Evolutionary conservation across 805 yeast genomes (phyloP).

Genomic region (Saccharomyces eubayanus): DNA sequence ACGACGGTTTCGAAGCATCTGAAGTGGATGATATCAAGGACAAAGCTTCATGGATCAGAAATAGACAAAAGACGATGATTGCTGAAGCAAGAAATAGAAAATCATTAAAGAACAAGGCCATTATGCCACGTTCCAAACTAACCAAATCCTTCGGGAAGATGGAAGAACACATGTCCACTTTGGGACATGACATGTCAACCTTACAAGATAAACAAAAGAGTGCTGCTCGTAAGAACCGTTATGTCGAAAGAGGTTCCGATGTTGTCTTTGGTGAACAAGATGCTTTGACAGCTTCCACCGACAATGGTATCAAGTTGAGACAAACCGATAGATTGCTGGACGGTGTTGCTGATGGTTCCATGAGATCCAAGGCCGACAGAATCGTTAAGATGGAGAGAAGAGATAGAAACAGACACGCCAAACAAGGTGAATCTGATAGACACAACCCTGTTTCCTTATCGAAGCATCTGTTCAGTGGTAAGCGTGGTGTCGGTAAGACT

Average conservation of each 20-base stretch:
- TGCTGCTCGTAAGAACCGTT: slow-evolving; percentile 33
- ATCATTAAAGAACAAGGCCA: slow-evolving; percentile 74
- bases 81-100: slow-evolving; percentile 81
- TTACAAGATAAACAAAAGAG: slow-evolving; percentile 46
- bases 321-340: slow-evolving; percentile 79
- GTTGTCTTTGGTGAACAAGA: slow-evolving; percentile 48
- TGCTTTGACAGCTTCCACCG: slow-evolving; percentile 21
- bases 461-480: slow-evolving; percentile 92
- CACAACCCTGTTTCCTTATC: slow-evolving; percentile 78
- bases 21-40: slow-evolving; percentile 62
- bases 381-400: slow-evolving; percentile 84
- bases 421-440: slow-evolving; percentile 95
- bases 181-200: slow-evolving; percentile 78
- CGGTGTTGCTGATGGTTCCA: slow-evolving; percentile 75
- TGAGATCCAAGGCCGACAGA: slow-evolving; percentile 79
- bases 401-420: slow-evolving; percentile 84
- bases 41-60: slow-evolving; percentile 92
- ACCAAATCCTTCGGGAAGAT: slow-evolving; percentile 65
- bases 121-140: slow-evolving; percentile 84
- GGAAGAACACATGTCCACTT: slow-evolving; percentile 81
- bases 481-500: slow-evolving; percentile 90
- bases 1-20: slow-evolving; percentile 61
- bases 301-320: slow-evolving; percentile 36
- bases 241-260: slow-evolving; percentile 64
- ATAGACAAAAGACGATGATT: slow-evolving; percentile 89